Conservation (phyloP, 768 basidiomycete species). For the Suillus decipiens region DNA sequence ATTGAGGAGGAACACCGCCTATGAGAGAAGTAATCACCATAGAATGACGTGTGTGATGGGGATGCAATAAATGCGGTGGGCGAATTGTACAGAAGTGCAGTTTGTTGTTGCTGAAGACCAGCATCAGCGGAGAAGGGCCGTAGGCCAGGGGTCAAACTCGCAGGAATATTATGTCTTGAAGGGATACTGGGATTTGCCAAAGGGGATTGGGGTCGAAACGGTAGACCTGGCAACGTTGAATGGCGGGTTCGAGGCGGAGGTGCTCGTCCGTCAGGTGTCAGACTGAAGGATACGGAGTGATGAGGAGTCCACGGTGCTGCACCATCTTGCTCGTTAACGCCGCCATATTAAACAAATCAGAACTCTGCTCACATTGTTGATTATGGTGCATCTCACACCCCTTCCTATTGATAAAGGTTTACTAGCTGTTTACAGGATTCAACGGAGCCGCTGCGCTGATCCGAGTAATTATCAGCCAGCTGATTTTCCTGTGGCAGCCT, state of each 20-base stretch:
- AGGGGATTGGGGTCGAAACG: conserved; percentile 4
- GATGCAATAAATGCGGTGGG: conserved; percentile 1
- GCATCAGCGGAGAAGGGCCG: conserved; percentile 20
- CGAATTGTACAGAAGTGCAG: conserved; percentile 15
- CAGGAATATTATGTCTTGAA: conserved; percentile 19
- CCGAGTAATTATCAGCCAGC: neutral
- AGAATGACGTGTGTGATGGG: conserved; percentile 21
- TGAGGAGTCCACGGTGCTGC: conserved; percentile 24
- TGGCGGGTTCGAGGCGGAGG: conserved; percentile 23
- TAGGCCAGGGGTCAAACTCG: conserved; percentile 26
- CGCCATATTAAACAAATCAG: neutral
- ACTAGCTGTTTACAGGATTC: neutral
- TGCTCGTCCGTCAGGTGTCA: conserved; percentile 9
- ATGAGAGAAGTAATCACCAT: conserved; percentile 30
- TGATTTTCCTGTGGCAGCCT: neutral
- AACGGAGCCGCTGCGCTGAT: neutral
- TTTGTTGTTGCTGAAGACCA: conserved; percentile 9
- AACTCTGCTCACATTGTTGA: conserved; percentile 26
- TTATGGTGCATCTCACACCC: conserved; percentile 31
- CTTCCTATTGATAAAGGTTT: neutral
- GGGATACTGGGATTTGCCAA: conserved; percentile 3
- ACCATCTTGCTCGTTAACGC: neutral
- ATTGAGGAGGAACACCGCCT: conserved; percentile 21
- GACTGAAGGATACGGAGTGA: conserved; percentile 24
- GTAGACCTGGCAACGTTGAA: conserved; percentile 20